phyloP scores from a whole-genome alignment of 2,329 filamentous ascomycete species.

The Plenodomus lindquistii region DNA sequence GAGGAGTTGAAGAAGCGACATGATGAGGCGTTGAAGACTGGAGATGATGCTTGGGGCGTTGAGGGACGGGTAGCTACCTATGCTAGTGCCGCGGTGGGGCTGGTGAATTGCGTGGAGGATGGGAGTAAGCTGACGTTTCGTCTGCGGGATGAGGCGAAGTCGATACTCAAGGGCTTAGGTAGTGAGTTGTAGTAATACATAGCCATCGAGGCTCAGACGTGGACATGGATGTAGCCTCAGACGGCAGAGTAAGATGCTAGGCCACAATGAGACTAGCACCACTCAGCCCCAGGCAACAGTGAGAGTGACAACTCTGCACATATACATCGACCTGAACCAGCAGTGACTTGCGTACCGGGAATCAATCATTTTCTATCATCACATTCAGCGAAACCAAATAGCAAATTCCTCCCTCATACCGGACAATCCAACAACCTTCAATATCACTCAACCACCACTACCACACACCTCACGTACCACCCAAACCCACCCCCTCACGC shows the following conservation, averaged over 20 bases:
- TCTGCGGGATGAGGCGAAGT: conserved; percentile 1
- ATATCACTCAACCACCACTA: too few relatives aligned
- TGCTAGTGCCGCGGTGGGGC: conserved; percentile 63
- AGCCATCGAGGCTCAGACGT: neutral
- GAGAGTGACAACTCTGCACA: neutral
- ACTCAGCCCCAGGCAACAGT: neutral
- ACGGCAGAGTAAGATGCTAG: neutral
- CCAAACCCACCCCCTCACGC: too few relatives aligned
- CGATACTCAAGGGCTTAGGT: neutral
- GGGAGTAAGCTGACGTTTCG: conserved; percentile 54
- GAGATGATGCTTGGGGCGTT: conserved; percentile 56
- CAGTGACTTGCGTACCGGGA: neutral
- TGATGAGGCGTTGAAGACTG: conserved; percentile 52
- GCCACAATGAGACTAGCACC: neutral
- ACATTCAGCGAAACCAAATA: too few relatives aligned
- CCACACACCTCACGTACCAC: too few relatives aligned
- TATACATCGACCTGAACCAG: neutral
- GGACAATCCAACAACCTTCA: too few relatives aligned
- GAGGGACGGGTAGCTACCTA: conserved; percentile 62
- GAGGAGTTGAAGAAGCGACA: conserved; percentile 50
- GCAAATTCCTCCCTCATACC: too few relatives aligned
- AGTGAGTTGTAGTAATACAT: neutral
- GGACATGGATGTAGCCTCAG: neutral
- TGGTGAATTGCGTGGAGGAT: conserved; percentile 55
- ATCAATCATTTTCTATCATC: neutral